Evolutionary conservation across 176 grass and related monocot genomes (phyloP), one percentile per base, ranked within the genome.

Genomic region (Triticum urartu): DNA sequence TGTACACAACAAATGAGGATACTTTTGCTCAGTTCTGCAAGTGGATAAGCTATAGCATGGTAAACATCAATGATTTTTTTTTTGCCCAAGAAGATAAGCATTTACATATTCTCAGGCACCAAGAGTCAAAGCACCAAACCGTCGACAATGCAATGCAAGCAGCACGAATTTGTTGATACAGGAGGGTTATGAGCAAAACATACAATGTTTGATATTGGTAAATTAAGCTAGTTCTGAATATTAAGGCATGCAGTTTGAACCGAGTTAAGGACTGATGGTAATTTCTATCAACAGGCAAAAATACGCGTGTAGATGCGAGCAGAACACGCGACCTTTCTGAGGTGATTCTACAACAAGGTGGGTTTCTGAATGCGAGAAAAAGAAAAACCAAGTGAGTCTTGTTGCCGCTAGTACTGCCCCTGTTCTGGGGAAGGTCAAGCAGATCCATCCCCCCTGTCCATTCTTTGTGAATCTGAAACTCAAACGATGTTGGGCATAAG

Each of bases 401-500:
- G 36, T 83, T 48, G 48, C 45, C 3, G 6, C 18, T 67, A 14
- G 34, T 84, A 72, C 52, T 84, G 47, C 43, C 68, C 7, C 59
- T 62, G 56, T 79, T 79, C 33, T 13, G 65, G 15, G 21, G n/a
- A 48, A 48, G 54, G 75, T 7, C 81, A 77, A 25, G 69, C 64
- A 78, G 12, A 14, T 79, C 45, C 42, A 7, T 38, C 28, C 43
- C 14, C 11, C 14, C 11, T 22, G 6, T 42, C 26, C 52, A 70
- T 72, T 62, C 17, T 25, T 26, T 26, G 21, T 72, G 58, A 72
- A 83, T 67, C 63, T 87, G 74, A 33, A 87, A 47, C 28, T 42
- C 14, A 50, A 33, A 69, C 60, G 26, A 56, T 50, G 8, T 28
- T 50, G 9, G n/a, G 20, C 3, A 54, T 17, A 48, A 33, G 18